Conservation (phyloP, 1,139 yeast species). For the Yamadazyma epiphylla region DNA sequence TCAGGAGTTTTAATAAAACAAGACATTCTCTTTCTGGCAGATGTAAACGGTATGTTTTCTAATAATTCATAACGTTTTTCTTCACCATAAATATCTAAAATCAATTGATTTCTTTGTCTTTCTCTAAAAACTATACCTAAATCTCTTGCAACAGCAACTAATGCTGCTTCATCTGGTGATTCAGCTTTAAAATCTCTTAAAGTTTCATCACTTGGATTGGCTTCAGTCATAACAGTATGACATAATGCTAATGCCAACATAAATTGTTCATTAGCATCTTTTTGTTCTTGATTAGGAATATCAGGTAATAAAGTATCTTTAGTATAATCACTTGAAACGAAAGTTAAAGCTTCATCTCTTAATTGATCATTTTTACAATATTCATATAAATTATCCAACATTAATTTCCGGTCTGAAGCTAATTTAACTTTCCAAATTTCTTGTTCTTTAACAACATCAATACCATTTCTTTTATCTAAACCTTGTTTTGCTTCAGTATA, state of each 20-base stretch:
- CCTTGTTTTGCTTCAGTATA: constrained; percentile 63
- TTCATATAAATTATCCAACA: constrained; percentile 54
- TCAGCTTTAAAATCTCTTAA: constrained; percentile 75
- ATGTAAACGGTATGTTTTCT: constrained; percentile 79
- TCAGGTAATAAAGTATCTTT: constrained; percentile 29
- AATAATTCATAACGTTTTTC: constrained; percentile 68
- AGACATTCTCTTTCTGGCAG: constrained; percentile 82
- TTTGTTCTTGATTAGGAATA: constrained; percentile 48
- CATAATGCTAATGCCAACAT: constrained; percentile 88
- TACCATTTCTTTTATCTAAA: constrained; percentile 50
- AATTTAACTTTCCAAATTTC: constrained; percentile 62
- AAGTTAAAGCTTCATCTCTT: constrained; percentile 66
- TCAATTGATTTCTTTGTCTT: constrained; percentile 68
- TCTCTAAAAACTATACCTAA: constrained; percentile 79
- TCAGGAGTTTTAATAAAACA: constrained; percentile 46
- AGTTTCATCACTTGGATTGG: constrained; percentile 52
- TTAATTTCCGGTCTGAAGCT: constrained; percentile 55
- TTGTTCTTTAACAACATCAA: constrained; percentile 58
- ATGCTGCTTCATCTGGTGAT: constrained; percentile 98
- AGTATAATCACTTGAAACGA: constrained; percentile 64
- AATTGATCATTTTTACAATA: constrained; percentile 55
- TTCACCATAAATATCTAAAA: constrained; percentile 72
- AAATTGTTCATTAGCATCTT: constrained; percentile 65
- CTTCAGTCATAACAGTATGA: constrained; percentile 85
- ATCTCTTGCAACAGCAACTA: constrained; percentile 91